These are phyloP conservation scores for Phytophthora chlamydospora DNA, from an alignment of 352 stramenopile genomes.

Conservation along the genomic window DNA sequence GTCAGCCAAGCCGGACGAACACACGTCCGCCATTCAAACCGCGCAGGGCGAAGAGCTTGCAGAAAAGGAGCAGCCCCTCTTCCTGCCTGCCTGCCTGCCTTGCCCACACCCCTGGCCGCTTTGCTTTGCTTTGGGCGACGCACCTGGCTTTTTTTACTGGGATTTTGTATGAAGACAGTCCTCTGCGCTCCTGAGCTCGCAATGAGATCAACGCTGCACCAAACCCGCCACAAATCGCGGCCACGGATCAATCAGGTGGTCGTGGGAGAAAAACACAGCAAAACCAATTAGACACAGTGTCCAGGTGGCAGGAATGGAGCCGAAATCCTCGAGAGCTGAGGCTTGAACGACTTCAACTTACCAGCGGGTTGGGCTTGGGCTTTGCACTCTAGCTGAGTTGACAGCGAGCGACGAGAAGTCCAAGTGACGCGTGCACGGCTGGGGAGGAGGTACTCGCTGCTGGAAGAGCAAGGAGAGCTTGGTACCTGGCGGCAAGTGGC, in stretches of 20 bases:
- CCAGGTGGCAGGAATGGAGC: slow-evolving; percentile 3
- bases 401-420: slow-evolving; percentile 9
- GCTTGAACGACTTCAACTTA: slow-evolving; percentile 27
- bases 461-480: background rate
- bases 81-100: slow-evolving; percentile 14
- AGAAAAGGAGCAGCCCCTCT: slow-evolving; percentile 49
- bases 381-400: background rate
- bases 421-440: slow-evolving; percentile 17
- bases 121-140: slow-evolving; percentile 2
- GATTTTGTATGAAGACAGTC: slow-evolving; percentile 32
- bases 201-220: slow-evolving; percentile 4
- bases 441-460: background rate
- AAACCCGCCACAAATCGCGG: slow-evolving; percentile 43
- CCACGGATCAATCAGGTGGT: slow-evolving; percentile 35
- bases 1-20: slow-evolving; percentile 38
- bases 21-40: slow-evolving; percentile 55
- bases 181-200: background rate
- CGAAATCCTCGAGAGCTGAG: slow-evolving; percentile 3
- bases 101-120: slow-evolving; percentile 6
- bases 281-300: slow-evolving; percentile 16
- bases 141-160: slow-evolving; percentile 31
- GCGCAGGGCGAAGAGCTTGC: slow-evolving; percentile 9
- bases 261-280: slow-evolving; percentile 6
- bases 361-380: background rate
- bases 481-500: background rate